Base-by-base conservation (phyloP, 805 yeast genomes). In the Peterozyma xylosa region DNA sequence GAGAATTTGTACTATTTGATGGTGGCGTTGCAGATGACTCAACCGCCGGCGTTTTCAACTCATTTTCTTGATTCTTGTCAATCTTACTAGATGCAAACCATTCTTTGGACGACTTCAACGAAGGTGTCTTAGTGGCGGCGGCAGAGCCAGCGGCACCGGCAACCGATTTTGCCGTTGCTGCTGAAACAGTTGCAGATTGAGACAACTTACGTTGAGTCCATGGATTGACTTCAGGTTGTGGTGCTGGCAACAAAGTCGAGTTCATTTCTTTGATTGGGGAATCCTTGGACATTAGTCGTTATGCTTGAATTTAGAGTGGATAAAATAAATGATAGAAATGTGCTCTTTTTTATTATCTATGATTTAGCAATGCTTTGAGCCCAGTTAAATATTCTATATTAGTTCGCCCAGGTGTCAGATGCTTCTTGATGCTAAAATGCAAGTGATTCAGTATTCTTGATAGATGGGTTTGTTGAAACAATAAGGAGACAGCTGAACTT, bases 171-270 rank as follows among this genome's bases (percentile, higher is more conserved):
- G 29, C 21, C 33, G 37, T 5, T 13, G 32, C 21, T 7, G 15
- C 11, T 2, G 30, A 7, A 5, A 11, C 34, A 13, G 44, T 36
- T 21, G 39, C 11, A 16, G 29, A 34, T 21, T 35, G 37, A 33
- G 14, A 37, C 10, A 33, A 27, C 14, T 29, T 35, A n/a, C 44
- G 35, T 30, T 35, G 47, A 2, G 38, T n/a, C 44, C 47, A 45
- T 3, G 47, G 47, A 33, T 45, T 45, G 30, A 45, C 33, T 5
- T 37, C 44, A 5, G 47, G 47, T 27, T 33, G 43, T 33, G 38
- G 41, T 21, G 47, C 47, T 2, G 47, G 47, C 18, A 39, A 41
- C 16, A 41, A 34, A 6, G 43, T 45, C 11, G 34, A 13, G 5
- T 32, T 32, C 34, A 13, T 32, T 32, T 11, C 34, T 32, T 32